Base-by-base conservation (phyloP, 2,329 filamentous ascomycete species). In the Chalaropsis ovoidea region DNA sequence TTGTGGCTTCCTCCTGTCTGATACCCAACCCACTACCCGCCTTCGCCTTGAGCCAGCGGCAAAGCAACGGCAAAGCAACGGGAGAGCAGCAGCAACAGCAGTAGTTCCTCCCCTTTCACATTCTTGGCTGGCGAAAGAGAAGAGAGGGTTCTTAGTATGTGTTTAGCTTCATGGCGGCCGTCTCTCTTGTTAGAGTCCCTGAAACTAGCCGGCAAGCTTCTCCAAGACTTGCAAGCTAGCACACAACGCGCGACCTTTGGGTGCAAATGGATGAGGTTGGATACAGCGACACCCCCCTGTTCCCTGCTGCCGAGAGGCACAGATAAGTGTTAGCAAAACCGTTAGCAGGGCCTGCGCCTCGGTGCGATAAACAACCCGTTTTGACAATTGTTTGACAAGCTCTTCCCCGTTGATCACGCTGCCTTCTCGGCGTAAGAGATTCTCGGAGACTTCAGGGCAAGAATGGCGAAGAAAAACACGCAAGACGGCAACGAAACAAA, bases 371-470 rank as follows among this genome's bases (percentile, higher is more conserved):
- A 31, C 52, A 58, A 35, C 24, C 15, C 4, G 27, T 58, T 35
- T 35, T 58, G 27, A 58, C 27, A 58, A 58, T n/a, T 58, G 52
- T 58, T 58, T 58, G 52, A 58, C 52, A 58, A 58, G 52, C 52
- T 39, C 52, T 35, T 31, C 13, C 27, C 13, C 13, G 13, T 6
- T 39, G 52, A 39, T 58, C 52, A 58, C 15, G 52, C 17, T 58
- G 52, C n/a, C 52, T 19, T 31, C 17, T 31, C 5, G 17, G 17
- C 35, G 52, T 35, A 31, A 58, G 52, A 58, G 52, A 35, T n/a
- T 35, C 15, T 19, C 31, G 24, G 52, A n/a, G 17, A 17, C n/a
- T 58, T 39, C 13, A 35, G 31, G 17, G 17, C 24, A 13, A 58
- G 52, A 58, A 31, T 35, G 7, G 27, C 24, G 35, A 35, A 58